Conservation (phyloP, 1,284 basidiomycete genomes). For the Pyrrhoderma lamaoense region DNA sequence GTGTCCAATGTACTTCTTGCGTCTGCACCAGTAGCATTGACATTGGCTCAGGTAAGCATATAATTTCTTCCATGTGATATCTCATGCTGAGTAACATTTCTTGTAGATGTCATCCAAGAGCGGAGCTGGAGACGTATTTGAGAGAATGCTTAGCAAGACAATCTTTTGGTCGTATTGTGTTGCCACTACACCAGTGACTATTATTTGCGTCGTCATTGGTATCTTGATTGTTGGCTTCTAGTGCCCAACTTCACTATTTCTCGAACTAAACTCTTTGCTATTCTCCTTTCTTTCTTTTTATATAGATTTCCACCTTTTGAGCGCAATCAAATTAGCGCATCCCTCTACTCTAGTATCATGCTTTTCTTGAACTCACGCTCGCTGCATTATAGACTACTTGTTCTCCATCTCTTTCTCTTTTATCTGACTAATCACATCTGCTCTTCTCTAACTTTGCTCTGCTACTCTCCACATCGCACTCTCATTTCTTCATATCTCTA, state of each 20-base stretch:
- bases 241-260: not conserved
- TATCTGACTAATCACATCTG: no score
- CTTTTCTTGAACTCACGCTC: no score
- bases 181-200: constrained; percentile 73
- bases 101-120: constrained; percentile 73
- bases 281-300: not conserved
- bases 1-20: constrained; percentile 71
- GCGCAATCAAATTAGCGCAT: not conserved
- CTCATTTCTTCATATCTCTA: no score
- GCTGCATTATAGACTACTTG: no score
- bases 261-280: not conserved
- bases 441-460: no score
- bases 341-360: no score
- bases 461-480: no score
- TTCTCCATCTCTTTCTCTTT: no score
- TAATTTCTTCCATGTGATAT: not conserved
- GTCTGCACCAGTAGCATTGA: constrained; percentile 75
- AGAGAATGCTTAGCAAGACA: constrained; percentile 77
- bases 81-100: constrained; percentile 10
- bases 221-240: constrained; percentile 47
- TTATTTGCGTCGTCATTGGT: constrained; percentile 69
- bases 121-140: constrained; percentile 82
- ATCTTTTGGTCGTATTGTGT: constrained; percentile 81
- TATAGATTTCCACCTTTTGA: not conserved
- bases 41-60: constrained; percentile 64